Conservation (phyloP, 2,329 filamentous ascomycete genomes). For the Colletotrichum sp. region DNA sequence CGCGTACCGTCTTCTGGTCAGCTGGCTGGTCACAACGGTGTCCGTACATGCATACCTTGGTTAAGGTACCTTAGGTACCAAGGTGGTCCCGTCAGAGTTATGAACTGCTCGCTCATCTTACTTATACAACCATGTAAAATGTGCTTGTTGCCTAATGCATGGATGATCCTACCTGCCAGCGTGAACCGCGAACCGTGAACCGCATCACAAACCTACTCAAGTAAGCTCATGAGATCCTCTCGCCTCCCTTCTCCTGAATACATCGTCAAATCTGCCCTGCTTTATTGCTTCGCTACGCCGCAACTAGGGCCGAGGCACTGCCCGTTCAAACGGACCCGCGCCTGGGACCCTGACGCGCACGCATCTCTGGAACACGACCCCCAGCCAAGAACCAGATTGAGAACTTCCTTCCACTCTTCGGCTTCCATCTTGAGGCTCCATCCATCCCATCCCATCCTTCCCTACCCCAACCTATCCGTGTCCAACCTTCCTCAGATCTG, state of each 20-base stretch:
- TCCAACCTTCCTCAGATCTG: background rate
- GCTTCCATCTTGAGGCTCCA: background rate
- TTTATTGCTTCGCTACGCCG: constrained; percentile 4
- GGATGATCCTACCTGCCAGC: background rate
- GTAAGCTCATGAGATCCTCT: background rate
- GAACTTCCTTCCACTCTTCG: background rate
- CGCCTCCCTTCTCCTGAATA: background rate
- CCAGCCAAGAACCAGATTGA: background rate
- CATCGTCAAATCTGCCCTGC: background rate
- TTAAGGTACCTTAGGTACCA: background rate
- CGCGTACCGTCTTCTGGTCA: background rate
- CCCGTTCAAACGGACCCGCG: constrained; percentile 10
- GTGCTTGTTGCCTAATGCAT: background rate
- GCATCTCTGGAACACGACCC: constrained; percentile 6
- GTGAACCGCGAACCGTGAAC: background rate
- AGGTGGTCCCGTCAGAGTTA: background rate
- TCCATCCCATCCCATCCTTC: background rate
- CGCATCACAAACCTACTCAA: background rate
- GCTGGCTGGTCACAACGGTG: background rate
- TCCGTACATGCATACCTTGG: no score
- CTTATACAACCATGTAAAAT: background rate
- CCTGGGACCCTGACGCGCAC: background rate
- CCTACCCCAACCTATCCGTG: background rate
- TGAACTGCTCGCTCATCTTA: background rate
- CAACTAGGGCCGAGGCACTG: background rate